A percentile compares a stretch with the other conserved stretches of the same genome.
Conservation (phyloP, 1,284 basidiomycete species). For the Cryptococcus depauperatus region DNA sequence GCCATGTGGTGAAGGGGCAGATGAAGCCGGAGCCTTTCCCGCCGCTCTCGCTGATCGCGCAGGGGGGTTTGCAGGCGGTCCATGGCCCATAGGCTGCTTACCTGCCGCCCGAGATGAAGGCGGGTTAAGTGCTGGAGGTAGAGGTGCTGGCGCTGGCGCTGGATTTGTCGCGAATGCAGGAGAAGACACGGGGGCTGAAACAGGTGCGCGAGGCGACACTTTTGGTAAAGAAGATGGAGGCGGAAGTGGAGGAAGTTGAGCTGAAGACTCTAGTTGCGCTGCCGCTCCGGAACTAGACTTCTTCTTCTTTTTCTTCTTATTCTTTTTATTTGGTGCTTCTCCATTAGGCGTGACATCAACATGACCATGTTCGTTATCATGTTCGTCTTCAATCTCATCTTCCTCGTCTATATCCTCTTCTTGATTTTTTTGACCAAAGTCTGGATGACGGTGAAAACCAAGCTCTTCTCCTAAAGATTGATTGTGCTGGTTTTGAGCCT, state of each 20-base stretch:
- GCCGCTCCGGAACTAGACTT: slow-evolving; percentile 23
- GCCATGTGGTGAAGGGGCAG: slow-evolving; percentile 44
- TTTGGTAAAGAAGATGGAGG: slow-evolving; percentile 29
- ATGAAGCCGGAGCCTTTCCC: slow-evolving; percentile 51
- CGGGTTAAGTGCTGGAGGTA: slow-evolving; percentile 43
- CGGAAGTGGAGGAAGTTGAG: slow-evolving; percentile 37
- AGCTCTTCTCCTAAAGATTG: slow-evolving; percentile 46
- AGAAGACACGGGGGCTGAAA: slow-evolving; percentile 28
- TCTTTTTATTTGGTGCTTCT: slow-evolving; percentile 46
- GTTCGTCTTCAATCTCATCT: slow-evolving; percentile 40
- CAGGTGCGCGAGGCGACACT: slow-evolving; percentile 30
- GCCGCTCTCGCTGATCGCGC: slow-evolving; percentile 46
- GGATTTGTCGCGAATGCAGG: slow-evolving; percentile 9
- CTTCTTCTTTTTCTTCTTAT: slow-evolving; percentile 54
- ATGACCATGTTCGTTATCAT: slow-evolving; percentile 13
- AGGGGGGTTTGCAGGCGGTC: slow-evolving; percentile 40
- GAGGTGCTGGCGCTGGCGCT: slow-evolving; percentile 23
- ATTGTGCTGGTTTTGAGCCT: too few species aligned
- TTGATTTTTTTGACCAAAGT: slow-evolving; percentile 46
- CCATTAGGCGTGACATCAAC: slow-evolving; percentile 26
- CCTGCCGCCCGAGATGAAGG: slow-evolving; percentile 63
- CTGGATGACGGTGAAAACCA: slow-evolving; percentile 49
- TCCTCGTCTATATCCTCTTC: slow-evolving; percentile 48
- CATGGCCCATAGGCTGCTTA: slow-evolving; percentile 65
- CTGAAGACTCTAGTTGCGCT: slow-evolving; percentile 17